phyloP scores from a whole-genome alignment of 78 protist species.

The Planoprotostelium fungivorum region DNA sequence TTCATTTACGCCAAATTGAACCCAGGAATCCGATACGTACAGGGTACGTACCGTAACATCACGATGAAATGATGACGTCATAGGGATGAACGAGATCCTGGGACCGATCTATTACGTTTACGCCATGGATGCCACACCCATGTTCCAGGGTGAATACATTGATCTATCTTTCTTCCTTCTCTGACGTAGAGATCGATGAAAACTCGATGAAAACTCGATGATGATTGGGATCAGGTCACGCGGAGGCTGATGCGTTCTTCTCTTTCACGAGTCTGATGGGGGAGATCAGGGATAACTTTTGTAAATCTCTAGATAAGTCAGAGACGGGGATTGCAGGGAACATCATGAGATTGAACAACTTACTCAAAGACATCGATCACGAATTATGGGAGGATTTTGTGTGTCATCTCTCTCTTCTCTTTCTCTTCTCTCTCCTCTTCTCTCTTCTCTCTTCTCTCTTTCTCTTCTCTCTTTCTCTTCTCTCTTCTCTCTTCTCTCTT shows the following conservation, averaged over 20 bases:
- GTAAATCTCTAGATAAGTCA: conserved; percentile 42
- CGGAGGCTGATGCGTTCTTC: conserved; percentile 87
- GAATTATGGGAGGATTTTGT: conserved; percentile 45
- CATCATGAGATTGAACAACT: conserved; percentile 22
- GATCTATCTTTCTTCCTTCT: neutral
- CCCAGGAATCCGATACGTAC: conserved; percentile 77
- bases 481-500: too few species aligned
- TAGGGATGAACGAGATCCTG: conserved; percentile 73
- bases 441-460: too few species aligned
- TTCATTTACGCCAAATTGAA: conserved; percentile 66
- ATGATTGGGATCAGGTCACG: conserved; percentile 12
- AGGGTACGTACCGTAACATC: conserved; percentile 22
- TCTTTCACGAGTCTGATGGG: conserved; percentile 76
- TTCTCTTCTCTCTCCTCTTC: too few species aligned
- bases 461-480: too few species aligned
- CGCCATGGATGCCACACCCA: conserved; percentile 35
- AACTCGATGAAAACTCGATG: conserved; percentile 9
- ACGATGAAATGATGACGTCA: neutral
- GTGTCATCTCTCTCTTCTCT: too few species aligned
- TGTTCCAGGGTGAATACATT: neutral
- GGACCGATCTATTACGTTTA: conserved; percentile 73
- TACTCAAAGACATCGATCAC: conserved; percentile 24
- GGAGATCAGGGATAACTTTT: conserved; percentile 68
- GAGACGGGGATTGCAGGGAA: conserved; percentile 26
- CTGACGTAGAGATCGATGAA: neutral